phyloP scores from a whole-genome alignment of 257 asterid species.

The Schizonepeta tenuifolia region DNA sequence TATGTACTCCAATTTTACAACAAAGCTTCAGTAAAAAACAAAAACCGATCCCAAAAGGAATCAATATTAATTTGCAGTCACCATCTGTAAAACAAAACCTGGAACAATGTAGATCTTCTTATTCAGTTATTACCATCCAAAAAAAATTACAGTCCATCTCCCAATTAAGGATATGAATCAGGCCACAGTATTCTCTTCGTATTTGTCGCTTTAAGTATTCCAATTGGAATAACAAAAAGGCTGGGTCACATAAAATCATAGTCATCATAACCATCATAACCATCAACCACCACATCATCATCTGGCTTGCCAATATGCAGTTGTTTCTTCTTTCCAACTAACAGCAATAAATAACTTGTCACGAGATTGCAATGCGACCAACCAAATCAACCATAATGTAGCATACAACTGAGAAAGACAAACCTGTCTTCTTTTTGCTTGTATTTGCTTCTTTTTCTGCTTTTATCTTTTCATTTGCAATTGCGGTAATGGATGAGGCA shows the following conservation, averaged over 20 bases:
- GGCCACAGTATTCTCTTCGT: constrained; percentile 44
- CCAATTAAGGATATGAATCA: constrained; percentile 45
- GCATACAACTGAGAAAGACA: constrained; percentile 4
- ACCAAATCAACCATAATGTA: neutral
- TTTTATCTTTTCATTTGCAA: constrained; percentile 95
- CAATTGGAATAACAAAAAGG: constrained; percentile 28
- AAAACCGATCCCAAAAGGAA: neutral
- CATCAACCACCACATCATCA: constrained; percentile 61
- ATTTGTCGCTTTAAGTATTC: constrained; percentile 26
- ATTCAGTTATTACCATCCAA: constrained; percentile 22
- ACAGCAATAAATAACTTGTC: constrained; percentile 9
- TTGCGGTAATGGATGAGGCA: constrained; percentile 87
- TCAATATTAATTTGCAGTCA: neutral
- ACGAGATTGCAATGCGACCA: neutral
- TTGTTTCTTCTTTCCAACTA: constrained; percentile 91
- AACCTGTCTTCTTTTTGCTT: constrained; percentile 90
- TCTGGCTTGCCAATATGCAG: constrained; percentile 68
- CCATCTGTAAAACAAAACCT: constrained; percentile 23
- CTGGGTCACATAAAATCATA: constrained; percentile 82
- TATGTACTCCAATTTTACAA: constrained; percentile 15
- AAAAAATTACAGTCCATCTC: constrained; percentile 43
- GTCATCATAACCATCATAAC: constrained; percentile 67
- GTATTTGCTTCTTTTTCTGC: constrained; percentile 94
- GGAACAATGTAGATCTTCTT: constrained; percentile 31
- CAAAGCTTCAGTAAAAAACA: neutral